Evolutionary conservation across 2,329 filamentous ascomycete genomes (phyloP), one percentile per base, ranked within the genome.

Genomic region (Myriangium duriaei): DNA sequence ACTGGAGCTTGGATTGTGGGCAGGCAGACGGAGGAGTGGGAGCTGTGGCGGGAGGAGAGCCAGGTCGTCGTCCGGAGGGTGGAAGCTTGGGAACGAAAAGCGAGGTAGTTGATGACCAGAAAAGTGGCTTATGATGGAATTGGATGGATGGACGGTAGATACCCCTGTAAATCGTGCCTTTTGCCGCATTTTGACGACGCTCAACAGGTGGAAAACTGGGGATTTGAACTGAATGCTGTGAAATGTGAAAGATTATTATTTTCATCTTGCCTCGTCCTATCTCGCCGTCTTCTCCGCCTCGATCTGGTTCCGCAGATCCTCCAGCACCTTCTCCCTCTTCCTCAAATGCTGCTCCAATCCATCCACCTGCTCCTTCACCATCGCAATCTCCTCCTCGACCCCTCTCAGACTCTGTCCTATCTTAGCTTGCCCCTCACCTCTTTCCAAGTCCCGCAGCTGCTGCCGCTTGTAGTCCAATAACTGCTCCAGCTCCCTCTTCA

Each of bases 401-500:
- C 78, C 76, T 60, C 86, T 81, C 43, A 96, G 58, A 44, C 72
- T 74, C 45, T 79, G 74, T 0, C 84, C 86, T 5, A 72, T 74
- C 52, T 77, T 76, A 36, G 66, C 75, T 63, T 71, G 79, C 45
- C 73, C 77, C 39, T 74, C 71, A 18, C 81, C 82, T 45, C 76
- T 72, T 60, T 91, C 80, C 59, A 86, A 53, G 35, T 81, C 86
- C 49, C 75, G 69, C 56, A 88, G 67, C 65, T 79, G 79, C 54
- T 76, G 76, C 57, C 84, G 70, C 73, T 98, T 98, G 60, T 93
- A 96, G 54, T 98, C 91, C 30, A 98, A 68, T 59, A 98, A 62
- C 64, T 94, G 84, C 60, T 96, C 85, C 32, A 95, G 67, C 63
- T 98, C 91, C 45, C 87, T 72, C 71, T 95, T 96, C 40, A 96